These are phyloP conservation scores for Ceratocystis variospora DNA, from an alignment of 2,329 filamentous ascomycete genomes.

Conservation along the genomic window DNA sequence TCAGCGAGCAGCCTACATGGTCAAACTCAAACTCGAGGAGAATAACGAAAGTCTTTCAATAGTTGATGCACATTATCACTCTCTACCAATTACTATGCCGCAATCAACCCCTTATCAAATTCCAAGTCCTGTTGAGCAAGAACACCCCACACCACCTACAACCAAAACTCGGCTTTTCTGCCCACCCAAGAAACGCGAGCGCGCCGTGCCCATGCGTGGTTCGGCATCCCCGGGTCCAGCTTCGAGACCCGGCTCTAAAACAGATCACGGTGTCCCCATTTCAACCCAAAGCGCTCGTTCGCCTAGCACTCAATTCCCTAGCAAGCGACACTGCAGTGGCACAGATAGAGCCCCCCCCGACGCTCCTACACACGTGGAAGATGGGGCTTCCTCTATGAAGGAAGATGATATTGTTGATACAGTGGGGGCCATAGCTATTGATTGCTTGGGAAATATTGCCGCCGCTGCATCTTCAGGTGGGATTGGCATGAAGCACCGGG, in stretches of 20 bases:
- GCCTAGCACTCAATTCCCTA: neutral
- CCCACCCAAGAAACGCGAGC: constrained; percentile 6
- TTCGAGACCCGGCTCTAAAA: neutral
- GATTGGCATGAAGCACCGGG: constrained; percentile 95
- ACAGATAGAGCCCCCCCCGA: neutral
- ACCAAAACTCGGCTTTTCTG: neutral
- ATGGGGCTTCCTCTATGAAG: constrained; percentile 2
- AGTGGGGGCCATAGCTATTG: constrained; percentile 88
- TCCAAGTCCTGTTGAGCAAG: neutral
- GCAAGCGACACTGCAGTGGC: constrained; percentile 12
- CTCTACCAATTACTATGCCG: constrained; percentile 11
- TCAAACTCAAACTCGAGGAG: constrained; percentile 30
- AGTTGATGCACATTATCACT: constrained; percentile 17
- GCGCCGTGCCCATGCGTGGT: neutral
- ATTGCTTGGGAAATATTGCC: constrained; percentile 72
- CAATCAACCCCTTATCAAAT: neutral
- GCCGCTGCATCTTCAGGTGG: constrained; percentile 93
- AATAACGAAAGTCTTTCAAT: constrained; percentile 19
- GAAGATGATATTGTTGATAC: constrained; percentile 67
- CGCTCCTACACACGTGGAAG: neutral
- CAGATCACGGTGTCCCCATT: neutral
- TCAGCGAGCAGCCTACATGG: constrained; percentile 33
- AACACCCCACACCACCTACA: neutral
- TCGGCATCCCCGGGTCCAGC: neutral
- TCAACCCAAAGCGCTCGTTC: neutral